Base-by-base conservation (phyloP, 805 yeast species). In the Myxozyma sirexii region DNA sequence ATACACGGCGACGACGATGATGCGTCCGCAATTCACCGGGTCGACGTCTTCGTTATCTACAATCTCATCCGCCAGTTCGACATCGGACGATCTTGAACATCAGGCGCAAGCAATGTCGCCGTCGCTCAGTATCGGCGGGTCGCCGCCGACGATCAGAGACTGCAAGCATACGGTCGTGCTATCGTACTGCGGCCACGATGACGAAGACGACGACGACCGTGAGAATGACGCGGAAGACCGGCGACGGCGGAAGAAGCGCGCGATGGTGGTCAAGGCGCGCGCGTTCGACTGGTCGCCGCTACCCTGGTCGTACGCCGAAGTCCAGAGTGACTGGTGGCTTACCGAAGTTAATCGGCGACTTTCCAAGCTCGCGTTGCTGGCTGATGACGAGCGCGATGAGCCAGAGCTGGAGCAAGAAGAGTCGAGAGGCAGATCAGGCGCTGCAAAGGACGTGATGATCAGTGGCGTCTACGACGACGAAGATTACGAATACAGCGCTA, bases 271-370 rank as follows among this genome's bases (percentile, higher is more conserved):
- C 19, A 49, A 56, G 45, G 23, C 54, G 15, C 35, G 60, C 17
- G 37, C 57, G 29, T 46, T 52, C 17, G 54, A 57, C 19, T 54
- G 62, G 58, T 58, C 62, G 37, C 58, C 62, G 10, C 19, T 54
- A n/a, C 62, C 62, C 15, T 54, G 62, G 58, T n/a, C 42, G 19
- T 33, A 38, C 24, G 44, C 57, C 5, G 54, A 47, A 17, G 37
- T 56, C 21, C 60, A 46, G 2, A 38, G 33, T n/a, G 56, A 43
- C 13, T 51, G 56, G 56, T 51, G 60, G 60, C 26, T 50, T 21
- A n/a, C 43, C n/a, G 15, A 31, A 26, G 59, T 56, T 27, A 33
- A 56, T 15, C 43, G 39, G 39, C 23, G 19, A 19, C 44, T 56
- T 23, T 43, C 48, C 13, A 39, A 31, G 8, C 15, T 27, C 15